A percentile compares a stretch with the other conserved stretches of the same genome.
These are phyloP conservation scores for Rhizoctonia solani DNA, from an alignment of 1,284 basidiomycete genomes.

Conservation along the genomic window DNA sequence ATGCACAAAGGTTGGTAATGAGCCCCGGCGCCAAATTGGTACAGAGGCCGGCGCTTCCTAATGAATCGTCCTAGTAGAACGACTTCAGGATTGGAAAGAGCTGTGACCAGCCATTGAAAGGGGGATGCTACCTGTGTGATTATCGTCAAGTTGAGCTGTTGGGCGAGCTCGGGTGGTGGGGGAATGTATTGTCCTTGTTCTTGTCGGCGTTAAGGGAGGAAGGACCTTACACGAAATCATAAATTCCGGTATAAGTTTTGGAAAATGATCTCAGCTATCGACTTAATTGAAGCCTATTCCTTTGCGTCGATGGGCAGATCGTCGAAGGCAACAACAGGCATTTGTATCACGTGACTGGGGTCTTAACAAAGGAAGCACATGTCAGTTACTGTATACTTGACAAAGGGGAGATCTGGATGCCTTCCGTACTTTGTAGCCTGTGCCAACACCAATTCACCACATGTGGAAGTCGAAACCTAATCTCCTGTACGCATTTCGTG, in stretches of 20 bases:
- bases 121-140: constrained; percentile 4
- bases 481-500: background rate
- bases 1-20: constrained; percentile 24
- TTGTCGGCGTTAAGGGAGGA: background rate
- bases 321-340: background rate
- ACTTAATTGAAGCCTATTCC: background rate
- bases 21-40: background rate
- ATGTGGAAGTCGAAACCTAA: constrained; percentile 1
- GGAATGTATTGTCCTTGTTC: background rate
- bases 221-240: background rate
- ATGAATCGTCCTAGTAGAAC: background rate
- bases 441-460: background rate
- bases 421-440: constrained; percentile 12
- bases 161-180: background rate
- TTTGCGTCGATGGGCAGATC: background rate
- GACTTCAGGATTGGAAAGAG: constrained; percentile 8
- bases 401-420: background rate
- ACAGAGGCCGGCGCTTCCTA: background rate
- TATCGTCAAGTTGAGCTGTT: constrained; percentile 12
- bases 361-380: constrained; percentile 13
- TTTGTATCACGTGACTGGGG: constrained; percentile 7
- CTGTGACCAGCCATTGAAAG: constrained; percentile 15
- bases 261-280: background rate
- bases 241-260: background rate
- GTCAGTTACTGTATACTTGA: background rate